These are phyloP conservation scores for Drechslerella dactyloides DNA, from an alignment of 2,329 filamentous ascomycete species.

Conservation along the genomic window DNA sequence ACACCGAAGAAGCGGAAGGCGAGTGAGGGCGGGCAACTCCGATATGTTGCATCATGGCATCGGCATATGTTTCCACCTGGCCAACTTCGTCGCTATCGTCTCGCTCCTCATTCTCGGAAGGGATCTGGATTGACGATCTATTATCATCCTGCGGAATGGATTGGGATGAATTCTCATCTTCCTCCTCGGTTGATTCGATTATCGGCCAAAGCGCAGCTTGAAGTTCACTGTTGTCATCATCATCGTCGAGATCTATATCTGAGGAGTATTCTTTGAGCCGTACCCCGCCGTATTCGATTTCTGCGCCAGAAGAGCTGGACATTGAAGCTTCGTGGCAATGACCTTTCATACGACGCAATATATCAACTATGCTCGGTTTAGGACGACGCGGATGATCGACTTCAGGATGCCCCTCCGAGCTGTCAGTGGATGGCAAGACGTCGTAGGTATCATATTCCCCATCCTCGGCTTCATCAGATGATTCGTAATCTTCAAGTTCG, in stretches of 20 bases:
- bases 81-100: background rate
- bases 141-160: too few species aligned
- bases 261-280: background rate
- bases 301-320: background rate
- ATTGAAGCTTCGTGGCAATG: background rate
- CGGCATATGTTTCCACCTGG: conserved; percentile 12
- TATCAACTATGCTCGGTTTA: background rate
- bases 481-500: too few species aligned
- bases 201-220: background rate
- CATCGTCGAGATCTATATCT: background rate
- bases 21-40: background rate
- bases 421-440: too few species aligned
- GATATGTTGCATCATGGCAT: background rate
- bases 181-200: background rate
- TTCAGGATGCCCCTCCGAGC: too few species aligned
- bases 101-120: background rate
- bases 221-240: background rate
- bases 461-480: too few species aligned
- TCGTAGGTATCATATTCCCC: too few species aligned
- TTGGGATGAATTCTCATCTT: background rate
- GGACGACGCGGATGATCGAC: too few species aligned
- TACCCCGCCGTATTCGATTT: conserved; percentile 7
- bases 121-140: too few species aligned
- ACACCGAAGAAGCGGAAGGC: background rate
- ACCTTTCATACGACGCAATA: background rate